Percentiles rank a stretch among this genome's conserved stretches.
Evolutionary conservation across 805 yeast species (phyloP).

Genomic region (Priceomyces carsonii): DNA sequence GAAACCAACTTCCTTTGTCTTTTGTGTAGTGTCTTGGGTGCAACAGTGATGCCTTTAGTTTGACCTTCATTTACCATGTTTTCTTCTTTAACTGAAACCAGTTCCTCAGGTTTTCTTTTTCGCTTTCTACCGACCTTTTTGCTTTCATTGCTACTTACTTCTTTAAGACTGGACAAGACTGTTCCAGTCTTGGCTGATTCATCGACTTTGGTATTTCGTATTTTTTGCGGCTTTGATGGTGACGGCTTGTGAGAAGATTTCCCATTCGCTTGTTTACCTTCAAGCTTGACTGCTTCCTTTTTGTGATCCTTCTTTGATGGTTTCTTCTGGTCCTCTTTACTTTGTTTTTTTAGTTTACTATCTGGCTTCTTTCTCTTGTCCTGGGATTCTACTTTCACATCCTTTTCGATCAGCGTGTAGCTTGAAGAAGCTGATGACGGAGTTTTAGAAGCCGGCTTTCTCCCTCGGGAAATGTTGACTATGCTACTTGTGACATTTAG

Average conservation of each 20-base stretch:
- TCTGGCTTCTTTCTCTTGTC: neutral
- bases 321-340: neutral
- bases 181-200: neutral
- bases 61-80: too few species aligned
- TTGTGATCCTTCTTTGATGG: neutral
- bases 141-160: slow-evolving; percentile 1
- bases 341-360: neutral
- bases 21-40: slow-evolving; percentile 1
- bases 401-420: too few species aligned
- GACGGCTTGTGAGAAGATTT: neutral
- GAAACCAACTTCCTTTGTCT: slow-evolving; percentile 12
- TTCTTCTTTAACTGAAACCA: too few species aligned
- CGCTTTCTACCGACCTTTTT: slow-evolving; percentile 1
- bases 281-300: neutral
- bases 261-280: neutral
- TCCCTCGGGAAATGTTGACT: slow-evolving; percentile 1
- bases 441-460: neutral
- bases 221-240: neutral
- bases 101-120: neutral
- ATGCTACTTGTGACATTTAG: slow-evolving; percentile 1
- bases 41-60: too few species aligned
- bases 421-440: neutral
- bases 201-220: neutral
- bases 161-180: neutral
- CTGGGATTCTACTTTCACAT: too few species aligned